phyloP scores from a whole-genome alignment of 2,329 filamentous ascomycete genomes.

The Domatiomyces catenatus region DNA sequence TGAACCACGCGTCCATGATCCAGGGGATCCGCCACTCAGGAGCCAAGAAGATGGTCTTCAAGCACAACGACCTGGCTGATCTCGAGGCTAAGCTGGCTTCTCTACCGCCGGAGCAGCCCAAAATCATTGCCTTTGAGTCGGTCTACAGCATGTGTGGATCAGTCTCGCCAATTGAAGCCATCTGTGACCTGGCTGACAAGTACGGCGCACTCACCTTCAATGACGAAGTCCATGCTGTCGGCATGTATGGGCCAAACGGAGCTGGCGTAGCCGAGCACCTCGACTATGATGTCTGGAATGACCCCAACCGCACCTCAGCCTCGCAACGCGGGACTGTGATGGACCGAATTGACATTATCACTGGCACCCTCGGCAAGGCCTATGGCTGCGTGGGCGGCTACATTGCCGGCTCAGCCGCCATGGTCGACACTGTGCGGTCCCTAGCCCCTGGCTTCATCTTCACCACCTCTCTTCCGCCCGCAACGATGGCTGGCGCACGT shows the following conservation, averaged over 20 bases:
- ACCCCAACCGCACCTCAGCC: slow-evolving; percentile 43
- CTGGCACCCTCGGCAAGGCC: slow-evolving; percentile 89
- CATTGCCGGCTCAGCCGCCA: slow-evolving; percentile 72
- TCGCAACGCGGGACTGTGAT: slow-evolving; percentile 59
- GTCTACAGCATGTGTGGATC: slow-evolving; percentile 99
- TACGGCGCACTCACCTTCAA: slow-evolving; percentile 95
- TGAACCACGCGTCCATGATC: slow-evolving; percentile 99
- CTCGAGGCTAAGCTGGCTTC: slow-evolving; percentile 84
- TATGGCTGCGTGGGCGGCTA: slow-evolving; percentile 97
- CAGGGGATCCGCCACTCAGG: slow-evolving; percentile 96
- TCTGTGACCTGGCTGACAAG: slow-evolving; percentile 91
- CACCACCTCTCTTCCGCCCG: slow-evolving; percentile 87
- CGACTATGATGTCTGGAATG: slow-evolving; percentile 73
- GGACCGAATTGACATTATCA: slow-evolving; percentile 96
- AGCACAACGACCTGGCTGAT: slow-evolving; percentile 91
- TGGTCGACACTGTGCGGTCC: slow-evolving; percentile 87
- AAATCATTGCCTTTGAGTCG: slow-evolving; percentile 97
- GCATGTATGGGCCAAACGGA: slow-evolving; percentile 94
- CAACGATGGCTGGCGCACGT: slow-evolving; percentile 88
- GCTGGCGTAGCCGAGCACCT: slow-evolving; percentile 95
- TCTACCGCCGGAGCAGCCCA: slow-evolving; percentile 68
- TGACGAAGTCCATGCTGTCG: slow-evolving; percentile 96
- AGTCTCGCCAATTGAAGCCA: slow-evolving; percentile 86
- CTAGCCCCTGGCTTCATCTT: slow-evolving; percentile 97
- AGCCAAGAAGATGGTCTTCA: slow-evolving; percentile 95